A percentile compares a stretch with the other conserved stretches of the same genome.
Evolutionary conservation across 306 rosid genomes (phyloP).

Genomic region (Rosa rugosa): DNA sequence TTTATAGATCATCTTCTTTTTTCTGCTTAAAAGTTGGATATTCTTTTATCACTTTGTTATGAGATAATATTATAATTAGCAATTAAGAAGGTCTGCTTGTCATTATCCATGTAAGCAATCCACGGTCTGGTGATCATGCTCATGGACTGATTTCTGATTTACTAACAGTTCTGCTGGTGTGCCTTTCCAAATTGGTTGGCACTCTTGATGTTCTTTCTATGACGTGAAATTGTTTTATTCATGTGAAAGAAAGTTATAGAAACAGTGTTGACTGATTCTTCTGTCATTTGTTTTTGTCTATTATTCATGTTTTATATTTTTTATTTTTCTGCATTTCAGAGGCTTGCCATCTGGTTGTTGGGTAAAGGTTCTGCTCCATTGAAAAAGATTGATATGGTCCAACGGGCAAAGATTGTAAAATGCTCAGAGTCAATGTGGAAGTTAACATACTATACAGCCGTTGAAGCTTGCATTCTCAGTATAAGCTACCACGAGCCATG

Average conservation of each 20-base stretch:
- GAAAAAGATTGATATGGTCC: slow-evolving; percentile 57
- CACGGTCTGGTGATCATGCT: neutral
- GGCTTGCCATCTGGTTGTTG: slow-evolving; percentile 62
- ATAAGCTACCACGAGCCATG: slow-evolving; percentile 65
- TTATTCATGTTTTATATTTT: neutral
- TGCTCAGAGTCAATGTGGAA: slow-evolving; percentile 98
- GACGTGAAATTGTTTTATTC: neutral
- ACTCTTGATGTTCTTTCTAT: neutral
- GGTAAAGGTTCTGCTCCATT: slow-evolving; percentile 49
- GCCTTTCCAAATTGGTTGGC: neutral
- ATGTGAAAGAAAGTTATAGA: neutral
- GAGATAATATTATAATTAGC: neutral
- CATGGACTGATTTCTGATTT: neutral
- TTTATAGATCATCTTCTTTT: neutral
- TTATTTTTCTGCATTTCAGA: slow-evolving; percentile 38
- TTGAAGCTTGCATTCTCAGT: slow-evolving; percentile 69
- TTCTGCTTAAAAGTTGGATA: neutral
- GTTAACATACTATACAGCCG: slow-evolving; percentile 73
- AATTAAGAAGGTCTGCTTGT: neutral
- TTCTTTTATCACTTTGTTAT: neutral
- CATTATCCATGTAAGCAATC: neutral
- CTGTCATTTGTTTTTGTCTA: neutral
- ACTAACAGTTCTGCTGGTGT: neutral
- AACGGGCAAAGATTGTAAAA: slow-evolving; percentile 66
- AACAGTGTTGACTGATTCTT: neutral